Percentiles rank a stretch among this genome's conserved stretches.
These are phyloP conservation scores for Murraya koenigii DNA, from an alignment of 345 rosid species.

Conservation along the genomic window DNA sequence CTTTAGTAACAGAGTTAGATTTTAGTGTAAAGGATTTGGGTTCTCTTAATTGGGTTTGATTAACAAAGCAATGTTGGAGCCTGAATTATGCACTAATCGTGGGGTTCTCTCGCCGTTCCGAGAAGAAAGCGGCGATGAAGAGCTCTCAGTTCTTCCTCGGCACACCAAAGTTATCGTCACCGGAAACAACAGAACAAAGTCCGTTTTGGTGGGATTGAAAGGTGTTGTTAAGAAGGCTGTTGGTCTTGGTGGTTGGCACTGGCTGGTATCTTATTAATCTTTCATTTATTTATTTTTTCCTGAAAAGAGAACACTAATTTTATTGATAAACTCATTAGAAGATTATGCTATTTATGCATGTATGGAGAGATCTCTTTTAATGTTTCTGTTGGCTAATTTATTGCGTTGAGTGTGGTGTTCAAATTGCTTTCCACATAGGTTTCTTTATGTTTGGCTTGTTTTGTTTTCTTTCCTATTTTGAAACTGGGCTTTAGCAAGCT, in stretches of 20 bases:
- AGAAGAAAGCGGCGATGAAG: slow-evolving; percentile 67
- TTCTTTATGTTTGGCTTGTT: not conserved
- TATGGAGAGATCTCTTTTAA: not conserved
- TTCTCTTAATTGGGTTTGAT: not conserved
- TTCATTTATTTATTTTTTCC: not conserved
- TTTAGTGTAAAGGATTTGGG: not conserved
- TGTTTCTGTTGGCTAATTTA: not conserved
- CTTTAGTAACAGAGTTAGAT: not conserved
- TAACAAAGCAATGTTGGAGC: slow-evolving; percentile 37
- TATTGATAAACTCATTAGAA: not conserved
- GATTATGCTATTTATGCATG: not conserved
- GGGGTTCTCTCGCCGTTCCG: slow-evolving; percentile 49
- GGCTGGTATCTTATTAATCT: slow-evolving; percentile 50
- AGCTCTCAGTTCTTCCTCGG: slow-evolving; percentile 66
- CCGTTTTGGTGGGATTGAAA: slow-evolving; percentile 65
- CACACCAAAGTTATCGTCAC: slow-evolving; percentile 71
- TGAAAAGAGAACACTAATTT: not conserved
- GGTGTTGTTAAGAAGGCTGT: slow-evolving; percentile 81
- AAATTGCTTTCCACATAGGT: not conserved
- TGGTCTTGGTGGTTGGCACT: slow-evolving; percentile 82
- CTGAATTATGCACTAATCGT: slow-evolving; percentile 43
- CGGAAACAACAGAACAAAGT: slow-evolving; percentile 69
- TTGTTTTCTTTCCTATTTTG: not conserved
- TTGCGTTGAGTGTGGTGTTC: not conserved
- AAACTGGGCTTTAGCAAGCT: not conserved